These are phyloP conservation scores for Nannochloris sp. DNA, from an alignment of 139 green algal genomes.

Conservation along the genomic window DNA sequence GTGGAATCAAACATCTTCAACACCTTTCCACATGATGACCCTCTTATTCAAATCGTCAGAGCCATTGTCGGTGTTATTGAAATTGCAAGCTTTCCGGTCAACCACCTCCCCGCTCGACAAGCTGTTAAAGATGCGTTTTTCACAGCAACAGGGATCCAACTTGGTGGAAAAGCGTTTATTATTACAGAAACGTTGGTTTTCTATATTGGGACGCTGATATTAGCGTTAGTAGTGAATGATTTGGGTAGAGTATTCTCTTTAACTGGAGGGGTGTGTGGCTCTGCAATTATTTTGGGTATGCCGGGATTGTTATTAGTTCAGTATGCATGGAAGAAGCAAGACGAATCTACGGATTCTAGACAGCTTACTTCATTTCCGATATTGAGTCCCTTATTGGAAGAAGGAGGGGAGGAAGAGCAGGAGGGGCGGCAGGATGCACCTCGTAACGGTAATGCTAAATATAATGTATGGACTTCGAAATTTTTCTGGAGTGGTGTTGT, in stretches of 20 bases:
- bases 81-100: conserved; percentile 52
- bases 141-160: conserved; percentile 2
- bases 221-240: conserved; percentile 41
- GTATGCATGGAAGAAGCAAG: neutral
- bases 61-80: conserved; percentile 48
- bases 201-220: conserved; percentile 19
- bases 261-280: conserved; percentile 46
- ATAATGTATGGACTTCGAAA: neutral
- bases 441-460: neutral
- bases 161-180: conserved; percentile 9
- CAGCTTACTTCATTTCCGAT: neutral
- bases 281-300: conserved; percentile 60
- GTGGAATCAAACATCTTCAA: conserved; percentile 61
- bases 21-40: conserved; percentile 31
- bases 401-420: neutral
- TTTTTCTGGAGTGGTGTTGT: neutral
- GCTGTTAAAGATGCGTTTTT: conserved; percentile 23
- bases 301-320: conserved; percentile 35
- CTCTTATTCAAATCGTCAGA: conserved; percentile 31
- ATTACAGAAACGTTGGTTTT: conserved; percentile 24
- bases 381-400: neutral
- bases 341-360: neutral
- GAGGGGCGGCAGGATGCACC: neutral
- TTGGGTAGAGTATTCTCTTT: conserved; percentile 55
- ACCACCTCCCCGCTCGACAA: conserved; percentile 50